Evolutionary conservation across 2,329 filamentous ascomycete genomes (phyloP).

Genomic region (Sporothrix curviconia): DNA sequence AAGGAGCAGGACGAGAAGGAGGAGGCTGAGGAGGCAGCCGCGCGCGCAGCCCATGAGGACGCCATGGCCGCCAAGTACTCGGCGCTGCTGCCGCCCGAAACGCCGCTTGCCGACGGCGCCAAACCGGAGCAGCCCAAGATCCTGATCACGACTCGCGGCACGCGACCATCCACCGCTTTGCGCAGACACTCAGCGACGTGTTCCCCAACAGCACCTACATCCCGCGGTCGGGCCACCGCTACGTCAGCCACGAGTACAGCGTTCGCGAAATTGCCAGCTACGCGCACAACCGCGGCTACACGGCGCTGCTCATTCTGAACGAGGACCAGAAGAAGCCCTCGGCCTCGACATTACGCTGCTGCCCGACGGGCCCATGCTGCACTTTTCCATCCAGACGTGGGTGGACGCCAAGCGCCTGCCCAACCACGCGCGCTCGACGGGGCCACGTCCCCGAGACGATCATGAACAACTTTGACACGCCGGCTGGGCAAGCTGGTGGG

Average conservation of each 20-base stretch:
- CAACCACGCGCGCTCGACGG: conserved; percentile 81
- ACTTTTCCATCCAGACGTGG: conserved; percentile 88
- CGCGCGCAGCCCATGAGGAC: conserved; percentile 59
- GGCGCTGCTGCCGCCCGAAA: conserved; percentile 44
- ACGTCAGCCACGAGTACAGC: conserved; percentile 77
- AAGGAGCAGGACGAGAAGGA: conserved; percentile 31
- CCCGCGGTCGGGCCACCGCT: conserved; percentile 73
- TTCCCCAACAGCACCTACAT: conserved; percentile 89
- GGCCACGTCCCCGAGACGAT: conserved; percentile 86
- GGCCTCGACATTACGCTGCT: conserved; percentile 80
- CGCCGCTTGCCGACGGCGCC: conserved; percentile 42
- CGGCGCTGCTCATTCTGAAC: conserved; percentile 74
- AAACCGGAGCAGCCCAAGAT: conserved; percentile 44
- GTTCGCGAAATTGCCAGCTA: conserved; percentile 85
- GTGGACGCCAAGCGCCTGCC: conserved; percentile 80
- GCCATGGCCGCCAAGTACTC: conserved; percentile 55
- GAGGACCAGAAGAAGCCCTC: conserved; percentile 80
- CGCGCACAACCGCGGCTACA: conserved; percentile 75
- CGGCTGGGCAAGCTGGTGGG: conserved; percentile 82
- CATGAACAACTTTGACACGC: conserved; percentile 90
- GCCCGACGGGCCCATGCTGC: conserved; percentile 80
- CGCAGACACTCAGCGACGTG: conserved; percentile 66
- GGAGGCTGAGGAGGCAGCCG: conserved; percentile 30
- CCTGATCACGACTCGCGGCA: conserved; percentile 88
- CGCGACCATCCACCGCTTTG: conserved; percentile 79